Evolutionary conservation across 2,329 filamentous ascomycete species (phyloP), one percentile per base, ranked within the genome.

Genomic region (Stenocarpella maydis): DNA sequence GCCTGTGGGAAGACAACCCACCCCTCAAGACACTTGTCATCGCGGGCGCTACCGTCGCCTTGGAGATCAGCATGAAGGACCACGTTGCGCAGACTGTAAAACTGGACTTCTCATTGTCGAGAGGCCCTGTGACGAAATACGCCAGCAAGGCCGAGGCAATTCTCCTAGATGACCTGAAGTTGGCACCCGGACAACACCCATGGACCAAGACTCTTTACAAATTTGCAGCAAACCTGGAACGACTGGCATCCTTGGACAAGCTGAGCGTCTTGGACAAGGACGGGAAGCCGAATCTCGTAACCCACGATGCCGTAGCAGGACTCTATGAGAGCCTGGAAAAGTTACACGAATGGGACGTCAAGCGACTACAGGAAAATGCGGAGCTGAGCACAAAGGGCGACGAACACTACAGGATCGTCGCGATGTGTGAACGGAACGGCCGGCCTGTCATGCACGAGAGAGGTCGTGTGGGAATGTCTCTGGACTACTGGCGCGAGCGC

Each of bases 401-500:
- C 37, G 80, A 83, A n/a, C 82, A 79, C 47, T 78, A 90, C 14
- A 83, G 85, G 52, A 80, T 85, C n/a, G 80, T 86, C 63, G 90
- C 88, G 55, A 86, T 93, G 78, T 94, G 91, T 76, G 88, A 87
- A 68, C 88, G 86, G 72, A 91, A 92, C 76, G 93, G 93, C 2
- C 85, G 85, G 37, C 92, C 93, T 0, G 81, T 85, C 37, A 91
- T 95, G 86, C 92, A 96, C 78, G 85, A 86, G 17, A 84, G 88
- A 63, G 85, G 86, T 26, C 87, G 86, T 61, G 82, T 95, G 31
- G 93, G 93, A 1, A 80, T 95, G 68, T 88, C 87, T 60, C 75
- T 96, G 47, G 91, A 94, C 72, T 97, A 95, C 77, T 96, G 93
- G 93, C 90, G 88, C 78, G 86, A 91, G 74, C 82, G 84, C 67